phyloP scores from a whole-genome alignment of 495 filamentous ascomycete species.

The Peziza echinospora region DNA sequence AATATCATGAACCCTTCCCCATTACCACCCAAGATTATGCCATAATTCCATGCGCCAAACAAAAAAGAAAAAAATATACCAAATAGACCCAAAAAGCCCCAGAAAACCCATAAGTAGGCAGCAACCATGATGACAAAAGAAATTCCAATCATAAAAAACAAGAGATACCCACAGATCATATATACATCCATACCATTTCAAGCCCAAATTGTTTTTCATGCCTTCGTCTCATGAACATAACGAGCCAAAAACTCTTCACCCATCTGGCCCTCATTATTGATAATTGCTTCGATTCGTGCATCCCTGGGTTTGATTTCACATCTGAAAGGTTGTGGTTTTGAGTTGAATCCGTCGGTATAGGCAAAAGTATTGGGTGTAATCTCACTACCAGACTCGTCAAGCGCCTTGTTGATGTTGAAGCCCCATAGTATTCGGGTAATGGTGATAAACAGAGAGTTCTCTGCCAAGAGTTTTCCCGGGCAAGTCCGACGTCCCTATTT shows the following conservation, averaged over 20 bases:
- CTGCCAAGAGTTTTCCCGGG: constrained; percentile 35
- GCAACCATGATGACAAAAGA: too few relatives aligned
- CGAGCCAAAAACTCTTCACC: constrained; percentile 15
- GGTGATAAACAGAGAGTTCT: constrained; percentile 34
- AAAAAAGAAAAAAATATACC: too few relatives aligned
- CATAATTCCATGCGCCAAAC: too few relatives aligned
- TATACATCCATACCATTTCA: too few relatives aligned
- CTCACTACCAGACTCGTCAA: constrained; percentile 10
- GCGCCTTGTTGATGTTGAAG: constrained; percentile 25
- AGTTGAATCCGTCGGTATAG: constrained; percentile 34
- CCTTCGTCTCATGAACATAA: neutral
- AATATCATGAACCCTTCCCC: too few relatives aligned
- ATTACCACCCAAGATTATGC: too few relatives aligned
- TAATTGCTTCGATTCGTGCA: constrained; percentile 5
- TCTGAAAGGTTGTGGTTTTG: constrained; percentile 31
- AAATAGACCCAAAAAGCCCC: neutral
- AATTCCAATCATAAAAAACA: too few relatives aligned
- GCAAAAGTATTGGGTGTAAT: constrained; percentile 31
- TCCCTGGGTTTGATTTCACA: constrained; percentile 27
- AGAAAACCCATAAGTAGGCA: too few relatives aligned
- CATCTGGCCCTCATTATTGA: constrained; percentile 9
- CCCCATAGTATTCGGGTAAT: constrained; percentile 35
- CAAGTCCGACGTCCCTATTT: constrained; percentile 33
- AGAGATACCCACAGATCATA: too few relatives aligned
- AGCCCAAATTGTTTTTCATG: too few relatives aligned